Base-by-base conservation (phyloP, 495 filamentous ascomycete genomes). In the Xylaria longipes region DNA sequence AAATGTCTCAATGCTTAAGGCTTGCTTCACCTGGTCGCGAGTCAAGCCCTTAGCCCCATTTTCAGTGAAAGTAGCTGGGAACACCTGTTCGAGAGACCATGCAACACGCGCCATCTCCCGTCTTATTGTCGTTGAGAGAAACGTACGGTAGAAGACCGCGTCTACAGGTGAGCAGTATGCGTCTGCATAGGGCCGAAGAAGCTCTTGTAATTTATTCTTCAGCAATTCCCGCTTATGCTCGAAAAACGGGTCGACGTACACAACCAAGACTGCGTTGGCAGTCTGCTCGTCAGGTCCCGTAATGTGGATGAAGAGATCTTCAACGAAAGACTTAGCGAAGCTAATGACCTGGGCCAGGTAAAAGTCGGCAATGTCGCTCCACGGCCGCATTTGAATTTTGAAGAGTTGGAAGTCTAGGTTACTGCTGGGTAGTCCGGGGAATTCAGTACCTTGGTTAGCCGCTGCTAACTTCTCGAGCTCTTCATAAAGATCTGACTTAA, bases 341-440 rank as follows among this genome's bases (percentile, higher is more conserved):
- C 61, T 31, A 1, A 68, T 58, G 25, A 73, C 71, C 12, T 61
- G 52, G 0, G 73, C 37, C 1, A 79, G 9, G 52, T 79, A 74
- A 20, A 29, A 48, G 17, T 73, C 15, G 8, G 78, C 71, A 52
- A 80, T 80, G 1, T 31, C 56, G 8, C 29, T 17, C 78, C 75
- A 80, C 0, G 70, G 74, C 14, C 50, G 37, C 5, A 69, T 25
- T 46, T 77, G 77, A 15, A 70, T 45, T 25, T 66, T 68, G 70
- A 80, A 79, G 8, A 80, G 69, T 43, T 75, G 72, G 20, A 79
- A 48, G 33, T 48, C 70, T 1, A 78, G 66, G 1, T 74, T 56
- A 22, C 41, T 17, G 58, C 73, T 80, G 9, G 71, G 39, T 0
- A 64, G n/a, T 0, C 78, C 78, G 1, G 76, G 72, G 35, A 80